These are phyloP conservation scores for Thermothelomyces thermophilus DNA, from an alignment of 2,329 filamentous ascomycete species.

Conservation along the genomic window DNA sequence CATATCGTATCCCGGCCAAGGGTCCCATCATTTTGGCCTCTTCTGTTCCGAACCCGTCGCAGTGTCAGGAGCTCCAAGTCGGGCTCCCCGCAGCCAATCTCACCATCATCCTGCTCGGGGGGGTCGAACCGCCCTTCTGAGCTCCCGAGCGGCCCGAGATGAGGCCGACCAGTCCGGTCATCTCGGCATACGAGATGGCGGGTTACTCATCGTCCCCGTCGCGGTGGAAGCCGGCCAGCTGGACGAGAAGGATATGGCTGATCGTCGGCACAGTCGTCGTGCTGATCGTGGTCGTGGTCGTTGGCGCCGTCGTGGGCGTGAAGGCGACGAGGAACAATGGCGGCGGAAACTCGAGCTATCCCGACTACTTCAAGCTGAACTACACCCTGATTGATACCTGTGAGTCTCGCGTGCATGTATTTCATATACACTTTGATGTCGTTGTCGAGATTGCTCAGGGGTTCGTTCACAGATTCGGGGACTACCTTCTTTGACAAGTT, in stretches of 20 bases:
- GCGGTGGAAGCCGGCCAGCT: slow-evolving; percentile 39
- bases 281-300: slow-evolving; percentile 42
- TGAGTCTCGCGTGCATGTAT: slow-evolving; percentile 32
- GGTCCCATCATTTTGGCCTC: too few species aligned
- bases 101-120: too few species aligned
- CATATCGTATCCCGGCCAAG: too few species aligned
- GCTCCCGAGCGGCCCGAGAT: background rate
- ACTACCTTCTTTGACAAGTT: slow-evolving; percentile 49
- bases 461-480: slow-evolving; percentile 37
- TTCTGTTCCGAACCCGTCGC: too few species aligned
- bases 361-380: slow-evolving; percentile 40
- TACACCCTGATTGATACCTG: slow-evolving; percentile 46
- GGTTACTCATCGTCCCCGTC: background rate
- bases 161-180: background rate
- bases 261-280: slow-evolving; percentile 33
- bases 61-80: too few species aligned
- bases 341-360: slow-evolving; percentile 33
- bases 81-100: too few species aligned
- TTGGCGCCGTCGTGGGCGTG: slow-evolving; percentile 36
- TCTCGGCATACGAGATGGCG: background rate
- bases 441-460: background rate
- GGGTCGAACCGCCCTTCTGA: too few species aligned
- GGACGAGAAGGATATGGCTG: slow-evolving; percentile 47
- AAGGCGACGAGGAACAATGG: slow-evolving; percentile 25
- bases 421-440: too few species aligned